Evolutionary conservation across 257 asterid species (phyloP).

Genomic region (Misopates orontium): DNA sequence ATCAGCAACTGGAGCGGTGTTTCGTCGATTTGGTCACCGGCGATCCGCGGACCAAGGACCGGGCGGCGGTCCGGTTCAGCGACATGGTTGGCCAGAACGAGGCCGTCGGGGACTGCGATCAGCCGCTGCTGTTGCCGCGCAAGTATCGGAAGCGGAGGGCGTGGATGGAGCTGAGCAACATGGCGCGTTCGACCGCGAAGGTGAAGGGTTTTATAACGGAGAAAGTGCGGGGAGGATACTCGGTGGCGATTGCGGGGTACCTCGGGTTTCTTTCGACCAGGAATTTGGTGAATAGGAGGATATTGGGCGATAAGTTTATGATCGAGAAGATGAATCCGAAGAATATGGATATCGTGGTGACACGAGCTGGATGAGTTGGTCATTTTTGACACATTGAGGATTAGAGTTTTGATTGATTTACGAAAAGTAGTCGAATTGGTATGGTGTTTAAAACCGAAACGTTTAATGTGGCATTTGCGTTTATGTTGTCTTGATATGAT

Average conservation of each 20-base stretch:
- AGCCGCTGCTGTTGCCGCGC: conserved; percentile 59
- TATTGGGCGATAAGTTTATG: conserved; percentile 3
- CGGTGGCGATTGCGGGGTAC: conserved; percentile 53
- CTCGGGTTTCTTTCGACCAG: conserved; percentile 42
- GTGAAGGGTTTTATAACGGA: conserved; percentile 53
- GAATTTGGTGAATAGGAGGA: not conserved
- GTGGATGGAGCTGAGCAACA: conserved; percentile 43
- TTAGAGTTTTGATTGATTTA: too few species aligned
- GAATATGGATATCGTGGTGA: conserved; percentile 29
- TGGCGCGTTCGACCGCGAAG: conserved; percentile 34
- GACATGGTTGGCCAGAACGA: conserved; percentile 41
- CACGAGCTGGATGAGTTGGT: conserved; percentile 8
- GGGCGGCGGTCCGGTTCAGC: conserved; percentile 42
- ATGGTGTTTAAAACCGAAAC: too few species aligned
- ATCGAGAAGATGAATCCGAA: conserved; percentile 33
- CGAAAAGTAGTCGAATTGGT: too few species aligned
- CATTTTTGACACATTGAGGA: not conserved
- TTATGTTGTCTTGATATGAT: too few species aligned
- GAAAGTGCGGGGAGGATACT: conserved; percentile 53
- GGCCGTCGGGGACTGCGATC: conserved; percentile 39
- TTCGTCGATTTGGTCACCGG: conserved; percentile 59
- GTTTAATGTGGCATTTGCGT: too few species aligned
- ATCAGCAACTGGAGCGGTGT: conserved; percentile 41
- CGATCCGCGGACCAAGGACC: conserved; percentile 32
- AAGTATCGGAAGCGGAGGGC: conserved; percentile 43